phyloP scores from a whole-genome alignment of 306 rosid genomes.

The Fagus crenata region DNA sequence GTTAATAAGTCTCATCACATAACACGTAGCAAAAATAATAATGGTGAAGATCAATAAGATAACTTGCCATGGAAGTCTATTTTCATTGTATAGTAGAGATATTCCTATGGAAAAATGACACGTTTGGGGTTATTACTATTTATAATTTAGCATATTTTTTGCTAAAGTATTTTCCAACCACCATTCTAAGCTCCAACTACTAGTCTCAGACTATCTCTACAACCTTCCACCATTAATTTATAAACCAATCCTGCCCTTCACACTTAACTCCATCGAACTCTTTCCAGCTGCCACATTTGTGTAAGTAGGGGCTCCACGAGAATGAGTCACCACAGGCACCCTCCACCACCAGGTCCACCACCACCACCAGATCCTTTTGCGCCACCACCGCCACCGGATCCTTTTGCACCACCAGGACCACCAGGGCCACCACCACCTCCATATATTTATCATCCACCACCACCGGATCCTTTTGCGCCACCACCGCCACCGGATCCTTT shows the following conservation, averaged over 20 bases:
- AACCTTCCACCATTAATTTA: conserved; percentile 2
- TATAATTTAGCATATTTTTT: too few relatives aligned
- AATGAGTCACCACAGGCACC: conserved; percentile 27
- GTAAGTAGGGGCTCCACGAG: not conserved
- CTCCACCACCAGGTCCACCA: conserved; percentile 19
- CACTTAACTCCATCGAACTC: not conserved
- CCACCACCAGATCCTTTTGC: conserved; percentile 13
- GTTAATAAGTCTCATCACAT: not conserved
- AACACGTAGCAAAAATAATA: not conserved
- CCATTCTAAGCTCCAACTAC: not conserved
- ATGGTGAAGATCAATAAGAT: not conserved
- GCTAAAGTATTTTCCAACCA: not conserved
- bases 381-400: conserved; percentile 19
- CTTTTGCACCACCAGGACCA: not conserved
- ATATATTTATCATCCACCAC: not conserved
- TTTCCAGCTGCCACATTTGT: not conserved
- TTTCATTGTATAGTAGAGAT: not conserved
- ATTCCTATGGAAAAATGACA: too few relatives aligned
- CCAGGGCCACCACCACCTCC: conserved; percentile 13
- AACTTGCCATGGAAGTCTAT: not conserved
- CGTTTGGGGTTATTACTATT: too few relatives aligned
- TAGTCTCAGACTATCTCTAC: not conserved
- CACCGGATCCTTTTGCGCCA: conserved; percentile 25
- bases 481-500: conserved; percentile 11
- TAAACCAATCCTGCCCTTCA: not conserved